A percentile compares a stretch with the other conserved stretches of the same genome.
Evolutionary conservation across 495 filamentous ascomycete genomes (phyloP).

Genomic region (Penicillium paxilli): DNA sequence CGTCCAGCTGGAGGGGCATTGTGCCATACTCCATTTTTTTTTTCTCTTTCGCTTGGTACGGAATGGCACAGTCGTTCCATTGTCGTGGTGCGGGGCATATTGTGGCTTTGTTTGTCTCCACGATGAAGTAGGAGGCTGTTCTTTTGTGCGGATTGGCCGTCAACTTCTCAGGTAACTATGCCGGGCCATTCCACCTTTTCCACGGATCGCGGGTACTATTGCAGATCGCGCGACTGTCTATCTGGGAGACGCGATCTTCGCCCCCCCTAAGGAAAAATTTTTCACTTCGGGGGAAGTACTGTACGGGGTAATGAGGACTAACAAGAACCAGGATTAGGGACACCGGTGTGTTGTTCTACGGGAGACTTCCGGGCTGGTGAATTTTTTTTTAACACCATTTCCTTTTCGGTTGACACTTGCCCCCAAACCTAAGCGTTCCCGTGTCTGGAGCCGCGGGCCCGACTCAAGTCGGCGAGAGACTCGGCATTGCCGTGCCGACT

Average conservation of each 20-base stretch:
- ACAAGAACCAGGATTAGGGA: constrained; percentile 8
- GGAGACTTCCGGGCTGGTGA: constrained; percentile 12
- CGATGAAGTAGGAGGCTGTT: constrained; percentile 22
- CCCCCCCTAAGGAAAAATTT: constrained; percentile 3
- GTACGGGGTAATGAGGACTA: constrained; percentile 7
- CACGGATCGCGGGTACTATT: constrained; percentile 8
- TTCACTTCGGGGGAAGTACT: constrained; percentile 21
- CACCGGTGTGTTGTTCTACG: constrained; percentile 1
- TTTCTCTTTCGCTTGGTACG: neutral
- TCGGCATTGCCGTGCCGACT: constrained; percentile 27
- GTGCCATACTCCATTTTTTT: constrained; percentile 17
- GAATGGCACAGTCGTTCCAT: neutral
- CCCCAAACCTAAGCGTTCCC: neutral
- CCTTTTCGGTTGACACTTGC: constrained; percentile 1
- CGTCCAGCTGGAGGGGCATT: constrained; percentile 2
- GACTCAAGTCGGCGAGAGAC: constrained; percentile 9
- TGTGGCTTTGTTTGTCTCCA: constrained; percentile 18
- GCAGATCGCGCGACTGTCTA: neutral
- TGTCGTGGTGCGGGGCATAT: constrained; percentile 19
- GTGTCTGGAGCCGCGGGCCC: constrained; percentile 17
- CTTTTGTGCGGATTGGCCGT: neutral
- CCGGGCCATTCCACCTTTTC: constrained; percentile 3
- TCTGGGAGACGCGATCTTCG: neutral
- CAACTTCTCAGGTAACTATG: neutral
- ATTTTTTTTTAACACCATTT: neutral